Percentiles rank a stretch among this genome's conserved stretches.
These are phyloP conservation scores for Crithidia expoeki DNA, from an alignment of 208 protist species.

Conservation along the genomic window DNA sequence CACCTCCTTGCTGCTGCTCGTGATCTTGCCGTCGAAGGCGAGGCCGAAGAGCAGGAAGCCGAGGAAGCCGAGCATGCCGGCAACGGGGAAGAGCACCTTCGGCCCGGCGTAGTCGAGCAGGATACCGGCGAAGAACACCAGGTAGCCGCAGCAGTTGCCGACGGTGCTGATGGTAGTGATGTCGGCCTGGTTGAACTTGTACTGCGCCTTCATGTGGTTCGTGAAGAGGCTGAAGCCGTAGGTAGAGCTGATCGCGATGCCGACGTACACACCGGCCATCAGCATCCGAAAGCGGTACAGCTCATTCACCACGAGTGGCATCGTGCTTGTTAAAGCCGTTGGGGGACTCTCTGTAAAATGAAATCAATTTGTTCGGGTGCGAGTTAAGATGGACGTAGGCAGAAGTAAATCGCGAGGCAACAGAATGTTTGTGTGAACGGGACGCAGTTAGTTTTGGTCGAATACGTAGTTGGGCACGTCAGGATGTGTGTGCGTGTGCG, in stretches of 20 bases:
- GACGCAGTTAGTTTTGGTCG: too few relatives aligned
- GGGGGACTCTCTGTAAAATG: too few relatives aligned
- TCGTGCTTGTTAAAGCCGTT: conserved; percentile 4
- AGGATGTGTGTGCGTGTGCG: too few relatives aligned
- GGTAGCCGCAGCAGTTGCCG: conserved; percentile 67
- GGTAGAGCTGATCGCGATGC: conserved; percentile 67
- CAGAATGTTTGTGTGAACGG: too few relatives aligned
- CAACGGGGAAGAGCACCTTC: conserved; percentile 49
- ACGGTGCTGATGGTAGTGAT: conserved; percentile 88
- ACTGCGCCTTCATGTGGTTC: conserved; percentile 51
- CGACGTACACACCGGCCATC: conserved; percentile 65
- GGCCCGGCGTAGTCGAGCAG: conserved; percentile 79
- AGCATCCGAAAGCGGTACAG: conserved; percentile 78
- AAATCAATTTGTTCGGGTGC: too few relatives aligned
- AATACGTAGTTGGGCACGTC: too few relatives aligned
- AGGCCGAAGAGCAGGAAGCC: conserved; percentile 74
- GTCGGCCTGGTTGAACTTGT: conserved; percentile 63
- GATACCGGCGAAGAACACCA: conserved; percentile 65
- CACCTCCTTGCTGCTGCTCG: conserved; percentile 33
- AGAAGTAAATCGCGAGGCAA: too few relatives aligned
- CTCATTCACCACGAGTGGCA: conserved; percentile 67
- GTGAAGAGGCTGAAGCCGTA: conserved; percentile 84
- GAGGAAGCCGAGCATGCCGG: conserved; percentile 47
- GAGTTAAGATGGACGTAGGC: too few relatives aligned
- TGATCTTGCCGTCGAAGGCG: conserved; percentile 62